Evolutionary conservation across 345 rosid genomes (phyloP).

Genomic region (Ceriops zippeliana): DNA sequence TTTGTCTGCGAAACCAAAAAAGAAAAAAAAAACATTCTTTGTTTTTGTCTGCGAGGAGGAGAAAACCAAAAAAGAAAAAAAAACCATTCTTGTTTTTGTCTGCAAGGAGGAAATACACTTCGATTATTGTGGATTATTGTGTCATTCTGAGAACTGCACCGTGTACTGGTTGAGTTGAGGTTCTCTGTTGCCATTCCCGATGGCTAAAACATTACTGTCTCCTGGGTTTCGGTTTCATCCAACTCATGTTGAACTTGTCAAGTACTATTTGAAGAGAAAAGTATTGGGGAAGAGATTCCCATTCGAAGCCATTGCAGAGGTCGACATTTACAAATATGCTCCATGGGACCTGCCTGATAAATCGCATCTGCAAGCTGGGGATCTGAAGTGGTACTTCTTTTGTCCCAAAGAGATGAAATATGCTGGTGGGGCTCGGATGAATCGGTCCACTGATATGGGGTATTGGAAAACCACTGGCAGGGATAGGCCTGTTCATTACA

Average conservation of each 20-base stretch:
- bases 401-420: constrained; percentile 67
- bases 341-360: constrained; percentile 63
- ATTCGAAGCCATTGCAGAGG: constrained; percentile 47
- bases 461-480: constrained; percentile 81
- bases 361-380: constrained; percentile 41
- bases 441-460: constrained; percentile 53
- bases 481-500: constrained; percentile 48
- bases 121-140: constrained; percentile 2
- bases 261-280: constrained; percentile 63
- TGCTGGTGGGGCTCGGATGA: constrained; percentile 36
- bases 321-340: constrained; percentile 55
- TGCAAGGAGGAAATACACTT: background rate
- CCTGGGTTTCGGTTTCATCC: constrained; percentile 92
- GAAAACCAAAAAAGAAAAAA: too few species aligned
- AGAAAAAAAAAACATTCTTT: too few species aligned
- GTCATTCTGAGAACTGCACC: background rate
- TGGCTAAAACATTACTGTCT: constrained; percentile 38
- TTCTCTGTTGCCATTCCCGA: constrained; percentile 13
- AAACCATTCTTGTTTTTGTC: too few species aligned
- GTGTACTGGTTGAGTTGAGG: background rate
- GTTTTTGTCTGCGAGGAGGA: too few species aligned
- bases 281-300: constrained; percentile 42
- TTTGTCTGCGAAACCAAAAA: too few species aligned
- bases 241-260: constrained; percentile 65
- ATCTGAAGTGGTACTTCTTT: constrained; percentile 81